A percentile compares a stretch with the other conserved stretches of the same genome.
phyloP scores from a whole-genome alignment of 225 moss, liverwort and hornwort species.

The Lunularia cruciata region DNA sequence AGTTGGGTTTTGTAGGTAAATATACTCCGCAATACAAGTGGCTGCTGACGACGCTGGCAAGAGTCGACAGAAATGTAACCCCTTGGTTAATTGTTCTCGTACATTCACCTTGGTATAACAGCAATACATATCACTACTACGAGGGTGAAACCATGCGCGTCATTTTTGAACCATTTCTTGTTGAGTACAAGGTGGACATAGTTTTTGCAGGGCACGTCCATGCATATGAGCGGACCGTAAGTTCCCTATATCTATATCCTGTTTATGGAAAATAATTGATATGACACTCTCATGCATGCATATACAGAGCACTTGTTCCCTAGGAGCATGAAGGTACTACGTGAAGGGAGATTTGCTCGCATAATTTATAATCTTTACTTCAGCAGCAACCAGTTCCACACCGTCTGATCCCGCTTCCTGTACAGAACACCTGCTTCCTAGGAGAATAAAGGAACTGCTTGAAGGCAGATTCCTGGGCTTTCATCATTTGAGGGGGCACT shows the following conservation, averaged over 20 bases:
- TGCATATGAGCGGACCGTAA: slow-evolving; percentile 49
- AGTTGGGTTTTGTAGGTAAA: slow-evolving; percentile 44
- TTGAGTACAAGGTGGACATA: slow-evolving; percentile 40
- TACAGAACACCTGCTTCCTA: too few relatives aligned
- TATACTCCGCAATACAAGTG: slow-evolving; percentile 47
- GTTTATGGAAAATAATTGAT: too few relatives aligned
- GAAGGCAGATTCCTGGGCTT: too few relatives aligned
- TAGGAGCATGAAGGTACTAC: too few relatives aligned
- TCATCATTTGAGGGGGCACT: too few relatives aligned
- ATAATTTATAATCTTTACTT: too few relatives aligned
- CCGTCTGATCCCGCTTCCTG: too few relatives aligned
- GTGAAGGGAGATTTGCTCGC: too few relatives aligned
- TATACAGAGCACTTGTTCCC: too few relatives aligned
- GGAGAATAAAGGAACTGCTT: too few relatives aligned
- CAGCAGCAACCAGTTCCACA: too few relatives aligned
- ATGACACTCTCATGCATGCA: too few relatives aligned
- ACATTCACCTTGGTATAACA: slow-evolving; percentile 59
- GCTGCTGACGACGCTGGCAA: slow-evolving; percentile 24
- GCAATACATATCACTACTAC: slow-evolving; percentile 39
- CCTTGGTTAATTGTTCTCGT: slow-evolving; percentile 59
- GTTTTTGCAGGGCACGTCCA: slow-evolving; percentile 51
- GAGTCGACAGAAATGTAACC: slow-evolving; percentile 42
- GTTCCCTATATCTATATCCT: slow-evolving; percentile 8
- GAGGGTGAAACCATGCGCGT: slow-evolving; percentile 59
- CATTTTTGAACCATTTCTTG: slow-evolving; percentile 33